Evolutionary conservation across 176 grass and related monocot species (phyloP).

Genomic region (Carex scoparia): DNA sequence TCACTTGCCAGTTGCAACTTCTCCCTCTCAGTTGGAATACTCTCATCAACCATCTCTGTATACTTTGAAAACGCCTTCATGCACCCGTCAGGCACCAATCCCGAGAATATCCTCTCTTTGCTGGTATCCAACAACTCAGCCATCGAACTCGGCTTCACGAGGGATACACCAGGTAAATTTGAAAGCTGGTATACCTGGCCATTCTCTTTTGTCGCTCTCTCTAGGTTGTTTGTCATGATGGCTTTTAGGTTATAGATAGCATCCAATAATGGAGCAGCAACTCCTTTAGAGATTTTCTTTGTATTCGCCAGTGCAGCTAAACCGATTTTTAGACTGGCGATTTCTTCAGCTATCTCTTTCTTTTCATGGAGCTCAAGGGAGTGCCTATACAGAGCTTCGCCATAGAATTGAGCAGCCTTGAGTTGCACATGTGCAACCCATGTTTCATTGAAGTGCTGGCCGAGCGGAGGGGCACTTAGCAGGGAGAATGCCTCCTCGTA

Average conservation of each 20-base stretch:
- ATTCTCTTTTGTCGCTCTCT: conserved; percentile 93
- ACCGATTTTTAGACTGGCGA: conserved; percentile 82
- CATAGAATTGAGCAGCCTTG: conserved; percentile 94
- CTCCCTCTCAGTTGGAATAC: conserved; percentile 82
- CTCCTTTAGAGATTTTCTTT: conserved; percentile 75
- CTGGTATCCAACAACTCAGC: conserved; percentile 84
- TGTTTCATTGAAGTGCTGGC: conserved; percentile 82
- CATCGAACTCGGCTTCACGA: conserved; percentile 69
- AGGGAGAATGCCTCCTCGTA: conserved; percentile 89
- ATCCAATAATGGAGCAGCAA: conserved; percentile 72
- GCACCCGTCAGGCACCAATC: conserved; percentile 85
- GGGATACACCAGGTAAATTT: conserved; percentile 60
- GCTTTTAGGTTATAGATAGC: conserved; percentile 69
- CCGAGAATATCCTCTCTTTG: conserved; percentile 87
- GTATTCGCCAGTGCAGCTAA: conserved; percentile 71
- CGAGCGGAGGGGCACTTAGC: conserved; percentile 63
- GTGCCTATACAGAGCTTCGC: conserved; percentile 85
- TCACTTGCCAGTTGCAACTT: conserved; percentile 98
- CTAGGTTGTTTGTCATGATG: conserved; percentile 79
- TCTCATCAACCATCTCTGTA: conserved; percentile 93
- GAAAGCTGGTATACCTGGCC: conserved; percentile 82
- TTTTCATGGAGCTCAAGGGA: conserved; percentile 85
- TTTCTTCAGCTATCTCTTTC: conserved; percentile 94
- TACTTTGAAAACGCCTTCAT: conserved; percentile 99
- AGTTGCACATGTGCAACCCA: conserved; percentile 94